These are phyloP conservation scores for Leishmania major DNA, from an alignment of 208 protist species.

Conservation along the genomic window DNA sequence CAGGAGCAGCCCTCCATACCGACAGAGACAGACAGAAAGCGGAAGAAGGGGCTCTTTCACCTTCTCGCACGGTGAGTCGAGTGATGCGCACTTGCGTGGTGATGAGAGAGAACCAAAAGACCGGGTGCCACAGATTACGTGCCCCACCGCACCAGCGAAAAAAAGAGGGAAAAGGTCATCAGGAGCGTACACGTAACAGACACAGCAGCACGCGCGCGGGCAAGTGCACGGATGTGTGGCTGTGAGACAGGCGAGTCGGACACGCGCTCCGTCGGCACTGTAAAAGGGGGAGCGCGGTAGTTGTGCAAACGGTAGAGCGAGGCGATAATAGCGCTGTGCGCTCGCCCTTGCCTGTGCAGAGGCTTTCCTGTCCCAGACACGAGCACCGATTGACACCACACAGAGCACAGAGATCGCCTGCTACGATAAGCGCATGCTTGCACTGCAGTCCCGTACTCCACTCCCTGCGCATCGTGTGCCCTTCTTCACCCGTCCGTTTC, in stretches of 20 bases:
- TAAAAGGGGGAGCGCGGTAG: not conserved
- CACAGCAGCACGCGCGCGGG: not conserved
- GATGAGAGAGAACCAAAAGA: not conserved
- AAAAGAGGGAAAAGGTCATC: not conserved
- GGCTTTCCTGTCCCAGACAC: not conserved
- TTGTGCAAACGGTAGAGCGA: not conserved
- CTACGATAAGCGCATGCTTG: not conserved
- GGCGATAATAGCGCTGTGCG: not conserved
- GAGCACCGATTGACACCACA: not conserved
- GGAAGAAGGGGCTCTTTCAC: not conserved
- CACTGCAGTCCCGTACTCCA: not conserved
- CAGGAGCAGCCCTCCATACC: not conserved
- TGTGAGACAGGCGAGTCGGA: not conserved
- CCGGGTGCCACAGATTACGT: not conserved
- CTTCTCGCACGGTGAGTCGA: too few species aligned
- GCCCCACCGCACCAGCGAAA: not conserved
- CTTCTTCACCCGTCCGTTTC: not conserved
- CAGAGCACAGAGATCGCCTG: not conserved
- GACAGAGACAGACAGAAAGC: not conserved
- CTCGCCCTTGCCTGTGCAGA: not conserved
- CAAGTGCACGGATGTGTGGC: not conserved
- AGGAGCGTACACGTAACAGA: not conserved
- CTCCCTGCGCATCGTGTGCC: not conserved
- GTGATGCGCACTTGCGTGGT: not conserved
- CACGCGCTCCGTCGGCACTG: not conserved